These are phyloP conservation scores for Helicosporidium sp. DNA, from an alignment of 139 green algal genomes.

Conservation along the genomic window DNA sequence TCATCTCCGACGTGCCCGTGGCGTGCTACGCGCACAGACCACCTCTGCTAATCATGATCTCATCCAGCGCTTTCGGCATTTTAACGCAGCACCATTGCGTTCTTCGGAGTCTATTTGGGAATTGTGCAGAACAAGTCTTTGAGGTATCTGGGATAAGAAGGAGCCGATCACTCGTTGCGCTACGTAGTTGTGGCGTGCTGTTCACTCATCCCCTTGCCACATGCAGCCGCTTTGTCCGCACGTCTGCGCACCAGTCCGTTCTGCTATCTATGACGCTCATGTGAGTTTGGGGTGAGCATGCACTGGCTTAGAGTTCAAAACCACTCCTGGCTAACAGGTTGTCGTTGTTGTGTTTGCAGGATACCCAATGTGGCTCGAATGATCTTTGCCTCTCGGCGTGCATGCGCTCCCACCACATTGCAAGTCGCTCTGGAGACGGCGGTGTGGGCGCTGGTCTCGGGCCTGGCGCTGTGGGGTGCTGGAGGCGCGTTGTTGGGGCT, in stretches of 20 bases:
- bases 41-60: neutral
- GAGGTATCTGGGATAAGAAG: neutral
- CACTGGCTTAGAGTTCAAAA: neutral
- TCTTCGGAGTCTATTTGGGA: slow-evolving; percentile 35
- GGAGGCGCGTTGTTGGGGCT: neutral
- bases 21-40: no score
- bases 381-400: slow-evolving; percentile 9
- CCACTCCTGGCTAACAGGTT: neutral
- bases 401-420: slow-evolving; percentile 26
- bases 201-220: slow-evolving; percentile 3
- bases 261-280: slow-evolving; percentile 70
- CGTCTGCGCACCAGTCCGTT: slow-evolving; percentile 66
- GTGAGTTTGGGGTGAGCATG: slow-evolving; percentile 18
- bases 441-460: slow-evolving; percentile 21
- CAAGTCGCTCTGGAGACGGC: slow-evolving; percentile 29
- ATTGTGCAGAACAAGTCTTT: slow-evolving; percentile 7
- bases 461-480: slow-evolving; percentile 24
- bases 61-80: neutral
- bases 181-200: no score
- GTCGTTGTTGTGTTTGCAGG: no score
- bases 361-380: slow-evolving; percentile 10
- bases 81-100: slow-evolving; percentile 16
- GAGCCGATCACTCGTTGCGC: neutral
- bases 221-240: slow-evolving; percentile 44
- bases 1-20: no score